phyloP scores from a whole-genome alignment of 2,329 filamentous ascomycete genomes.

The Alternaria arbusti region DNA sequence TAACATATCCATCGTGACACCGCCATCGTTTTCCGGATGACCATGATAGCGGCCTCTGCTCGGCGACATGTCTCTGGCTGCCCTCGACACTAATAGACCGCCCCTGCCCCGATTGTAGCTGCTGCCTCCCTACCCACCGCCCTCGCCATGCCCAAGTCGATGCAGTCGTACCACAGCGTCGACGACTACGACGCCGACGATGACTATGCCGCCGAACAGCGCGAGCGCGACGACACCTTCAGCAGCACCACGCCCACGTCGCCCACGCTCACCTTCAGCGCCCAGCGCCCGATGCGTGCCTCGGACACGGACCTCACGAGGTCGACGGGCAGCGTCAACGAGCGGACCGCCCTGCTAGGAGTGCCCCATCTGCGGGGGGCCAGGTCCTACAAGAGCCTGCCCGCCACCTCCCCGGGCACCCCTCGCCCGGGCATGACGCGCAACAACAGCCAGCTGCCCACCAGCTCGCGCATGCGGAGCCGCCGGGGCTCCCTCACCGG shows the following conservation, averaged over 20 bases:
- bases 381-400: slow-evolving; percentile 53
- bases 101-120: slow-evolving; percentile 8
- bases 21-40: slow-evolving; percentile 34
- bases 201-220: slow-evolving; percentile 39
- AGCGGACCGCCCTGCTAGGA: slow-evolving; percentile 57
- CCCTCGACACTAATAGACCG: slow-evolving; percentile 17
- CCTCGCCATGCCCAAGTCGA: slow-evolving; percentile 44
- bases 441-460: slow-evolving; percentile 45
- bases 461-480: slow-evolving; percentile 41
- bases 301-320: slow-evolving; percentile 45
- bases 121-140: not conserved
- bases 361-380: slow-evolving; percentile 35
- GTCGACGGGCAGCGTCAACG: slow-evolving; percentile 48
- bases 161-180: slow-evolving; percentile 45
- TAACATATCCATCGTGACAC: slow-evolving; percentile 26
- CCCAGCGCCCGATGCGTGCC: slow-evolving; percentile 35
- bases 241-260: slow-evolving; percentile 44
- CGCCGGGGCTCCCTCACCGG: slow-evolving; percentile 41
- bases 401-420: slow-evolving; percentile 49
- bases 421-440: slow-evolving; percentile 49
- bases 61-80: slow-evolving; percentile 14
- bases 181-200: slow-evolving; percentile 44
- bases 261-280: slow-evolving; percentile 41
- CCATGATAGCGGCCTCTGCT: slow-evolving; percentile 22
- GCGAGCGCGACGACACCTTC: slow-evolving; percentile 39